These are phyloP conservation scores for Schizophyllum amplum DNA, from an alignment of 1,284 basidiomycete species.

Conservation along the genomic window DNA sequence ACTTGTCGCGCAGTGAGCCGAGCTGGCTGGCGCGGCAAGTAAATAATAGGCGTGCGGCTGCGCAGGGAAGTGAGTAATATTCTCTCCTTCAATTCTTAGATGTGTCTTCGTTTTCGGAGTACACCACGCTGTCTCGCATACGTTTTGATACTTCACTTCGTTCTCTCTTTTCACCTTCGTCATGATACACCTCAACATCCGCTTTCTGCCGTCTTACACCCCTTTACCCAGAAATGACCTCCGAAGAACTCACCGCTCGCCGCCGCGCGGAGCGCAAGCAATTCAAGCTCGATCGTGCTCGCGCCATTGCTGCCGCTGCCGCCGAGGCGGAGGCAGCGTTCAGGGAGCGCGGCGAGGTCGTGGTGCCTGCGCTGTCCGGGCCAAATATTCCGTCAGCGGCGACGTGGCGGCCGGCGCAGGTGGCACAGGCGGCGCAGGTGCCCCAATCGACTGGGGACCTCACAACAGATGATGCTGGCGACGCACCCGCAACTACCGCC, in stretches of 20 bases:
- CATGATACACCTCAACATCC: neutral
- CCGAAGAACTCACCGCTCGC: constrained; percentile 83
- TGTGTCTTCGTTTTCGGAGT: too few species aligned
- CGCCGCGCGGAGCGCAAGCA: constrained; percentile 80
- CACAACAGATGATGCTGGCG: too few species aligned
- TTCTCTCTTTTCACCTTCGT: constrained; percentile 1
- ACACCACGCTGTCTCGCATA: too few species aligned
- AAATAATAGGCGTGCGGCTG: constrained; percentile 45
- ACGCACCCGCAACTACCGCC: constrained; percentile 2
- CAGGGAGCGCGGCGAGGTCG: constrained; percentile 53
- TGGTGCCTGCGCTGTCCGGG: constrained; percentile 45
- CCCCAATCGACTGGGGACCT: constrained; percentile 2
- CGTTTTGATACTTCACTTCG: neutral
- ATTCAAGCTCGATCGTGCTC: constrained; percentile 87
- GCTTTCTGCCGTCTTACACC: constrained; percentile 4
- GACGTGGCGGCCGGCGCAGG: constrained; percentile 54
- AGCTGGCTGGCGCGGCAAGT: constrained; percentile 80
- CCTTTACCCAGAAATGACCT: constrained; percentile 49
- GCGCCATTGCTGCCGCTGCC: constrained; percentile 63
- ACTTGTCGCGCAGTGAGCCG: constrained; percentile 89
- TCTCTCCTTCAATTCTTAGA: too few species aligned
- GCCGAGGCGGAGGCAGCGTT: constrained; percentile 72
- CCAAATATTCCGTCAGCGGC: constrained; percentile 66
- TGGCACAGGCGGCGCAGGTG: constrained; percentile 10
- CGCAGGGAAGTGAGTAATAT: constrained; percentile 43